Percentiles rank a stretch among this genome's conserved stretches.
phyloP scores from a whole-genome alignment of 805 yeast species.

The Kodamaea restingae region DNA sequence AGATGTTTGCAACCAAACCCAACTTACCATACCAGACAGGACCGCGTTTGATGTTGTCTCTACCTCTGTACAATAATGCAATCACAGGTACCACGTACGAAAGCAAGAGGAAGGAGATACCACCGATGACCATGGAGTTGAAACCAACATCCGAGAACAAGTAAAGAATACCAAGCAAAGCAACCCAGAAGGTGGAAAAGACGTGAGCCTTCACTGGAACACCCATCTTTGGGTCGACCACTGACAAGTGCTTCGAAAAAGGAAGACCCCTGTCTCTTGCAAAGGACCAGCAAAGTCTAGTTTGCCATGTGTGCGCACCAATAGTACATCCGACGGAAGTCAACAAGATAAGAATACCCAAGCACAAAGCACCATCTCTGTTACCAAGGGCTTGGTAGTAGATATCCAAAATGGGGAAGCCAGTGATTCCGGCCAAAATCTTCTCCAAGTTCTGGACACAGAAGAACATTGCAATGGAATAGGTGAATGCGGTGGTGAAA shows the following conservation, averaged over 20 bases:
- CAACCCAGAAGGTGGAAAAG: constrained; percentile 31
- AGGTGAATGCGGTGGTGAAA: constrained; percentile 35
- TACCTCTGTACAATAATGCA: constrained; percentile 33
- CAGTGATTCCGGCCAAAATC: constrained; percentile 27
- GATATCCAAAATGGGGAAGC: constrained; percentile 40
- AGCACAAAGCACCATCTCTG: constrained; percentile 34
- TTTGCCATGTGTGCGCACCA: constrained; percentile 42
- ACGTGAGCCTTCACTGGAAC: constrained; percentile 40
- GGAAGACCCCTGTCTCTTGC: constrained; percentile 43
- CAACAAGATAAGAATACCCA: constrained; percentile 31
- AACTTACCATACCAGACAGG: constrained; percentile 40
- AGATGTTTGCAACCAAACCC: constrained; percentile 31
- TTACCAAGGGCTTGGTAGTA: constrained; percentile 35
- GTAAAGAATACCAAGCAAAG: constrained; percentile 34
- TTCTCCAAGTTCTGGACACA: constrained; percentile 29
- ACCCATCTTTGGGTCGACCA: constrained; percentile 34
- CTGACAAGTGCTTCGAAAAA: constrained; percentile 35
- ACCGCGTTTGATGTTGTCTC: constrained; percentile 37
- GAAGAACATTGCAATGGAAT: constrained; percentile 40
- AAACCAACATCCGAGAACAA: constrained; percentile 38
- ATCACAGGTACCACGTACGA: constrained; percentile 34
- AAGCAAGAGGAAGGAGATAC: constrained; percentile 37
- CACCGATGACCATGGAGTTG: constrained; percentile 36
- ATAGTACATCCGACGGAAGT: constrained; percentile 39
- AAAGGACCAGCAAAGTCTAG: constrained; percentile 42